phyloP scores from a whole-genome alignment of 805 yeast genomes.

The Myxozyma vanderwaltii region DNA sequence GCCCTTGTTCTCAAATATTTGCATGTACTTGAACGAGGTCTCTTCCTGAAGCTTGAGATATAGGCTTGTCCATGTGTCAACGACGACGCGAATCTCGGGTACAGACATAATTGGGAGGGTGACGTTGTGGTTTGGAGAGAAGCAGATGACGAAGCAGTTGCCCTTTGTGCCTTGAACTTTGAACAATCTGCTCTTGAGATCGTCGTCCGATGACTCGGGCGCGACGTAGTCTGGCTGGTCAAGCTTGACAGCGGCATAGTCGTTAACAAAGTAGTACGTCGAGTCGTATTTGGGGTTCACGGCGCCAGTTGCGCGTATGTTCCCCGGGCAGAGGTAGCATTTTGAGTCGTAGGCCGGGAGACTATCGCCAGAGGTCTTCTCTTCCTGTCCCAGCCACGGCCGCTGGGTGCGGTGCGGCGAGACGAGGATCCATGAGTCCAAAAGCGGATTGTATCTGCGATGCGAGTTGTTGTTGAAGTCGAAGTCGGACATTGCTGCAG shows the following conservation, averaged over 20 bases:
- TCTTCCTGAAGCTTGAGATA: constrained; percentile 50
- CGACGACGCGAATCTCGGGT: constrained; percentile 51
- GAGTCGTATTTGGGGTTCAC: constrained; percentile 57
- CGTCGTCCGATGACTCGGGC: constrained; percentile 20
- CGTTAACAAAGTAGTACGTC: constrained; percentile 67
- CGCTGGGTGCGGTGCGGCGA: constrained; percentile 78
- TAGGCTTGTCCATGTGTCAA: constrained; percentile 61
- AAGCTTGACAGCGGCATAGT: constrained; percentile 67
- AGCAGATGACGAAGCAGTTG: constrained; percentile 70
- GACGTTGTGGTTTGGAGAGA: constrained; percentile 67
- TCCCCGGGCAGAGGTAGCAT: constrained; percentile 75
- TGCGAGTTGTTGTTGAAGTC: constrained; percentile 49
- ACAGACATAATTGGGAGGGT: constrained; percentile 53
- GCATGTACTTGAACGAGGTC: constrained; percentile 55
- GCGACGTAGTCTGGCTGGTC: constrained; percentile 46
- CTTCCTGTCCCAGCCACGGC: constrained; percentile 81
- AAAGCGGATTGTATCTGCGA: constrained; percentile 68
- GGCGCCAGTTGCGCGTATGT: constrained; percentile 63
- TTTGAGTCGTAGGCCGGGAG: constrained; percentile 61
- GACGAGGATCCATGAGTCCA: constrained; percentile 68
- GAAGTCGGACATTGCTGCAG: constrained; percentile 10
- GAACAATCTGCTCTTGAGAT: constrained; percentile 46
- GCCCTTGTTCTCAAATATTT: constrained; percentile 77
- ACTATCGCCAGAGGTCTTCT: constrained; percentile 47
- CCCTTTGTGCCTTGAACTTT: constrained; percentile 64